These are phyloP conservation scores for Backusella circina DNA, from an alignment of 192 early-diverging fungal species.

Conservation along the genomic window DNA sequence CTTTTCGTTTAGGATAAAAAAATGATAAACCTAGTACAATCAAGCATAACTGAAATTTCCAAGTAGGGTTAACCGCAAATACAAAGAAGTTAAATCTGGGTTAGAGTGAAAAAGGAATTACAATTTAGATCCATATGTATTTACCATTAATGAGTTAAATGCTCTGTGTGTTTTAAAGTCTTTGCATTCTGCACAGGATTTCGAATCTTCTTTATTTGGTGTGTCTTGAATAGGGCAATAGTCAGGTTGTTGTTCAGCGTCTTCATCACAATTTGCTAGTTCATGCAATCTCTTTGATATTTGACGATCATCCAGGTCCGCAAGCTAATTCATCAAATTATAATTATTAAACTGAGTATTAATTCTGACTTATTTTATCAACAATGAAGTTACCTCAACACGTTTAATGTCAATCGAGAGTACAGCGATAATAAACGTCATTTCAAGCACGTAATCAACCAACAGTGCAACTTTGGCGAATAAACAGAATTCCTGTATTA, in stretches of 20 bases:
- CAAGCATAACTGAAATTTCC: slow-evolving; percentile 4
- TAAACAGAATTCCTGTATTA: slow-evolving; percentile 75
- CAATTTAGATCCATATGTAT: background rate
- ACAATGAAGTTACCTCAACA: slow-evolving; percentile 52
- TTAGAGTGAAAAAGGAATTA: background rate
- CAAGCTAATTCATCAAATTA: slow-evolving; percentile 14
- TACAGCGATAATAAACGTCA: slow-evolving; percentile 76
- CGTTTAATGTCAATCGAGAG: slow-evolving; percentile 81
- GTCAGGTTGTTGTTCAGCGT: slow-evolving; percentile 1
- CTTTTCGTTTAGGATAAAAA: background rate
- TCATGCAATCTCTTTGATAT: slow-evolving; percentile 29
- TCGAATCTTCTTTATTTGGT: slow-evolving; percentile 9
- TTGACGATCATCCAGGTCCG: slow-evolving; percentile 26
- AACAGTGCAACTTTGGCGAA: slow-evolving; percentile 64
- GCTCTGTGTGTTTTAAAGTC: slow-evolving; percentile 33
- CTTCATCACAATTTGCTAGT: slow-evolving; percentile 10
- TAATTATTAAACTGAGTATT: background rate
- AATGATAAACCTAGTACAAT: background rate
- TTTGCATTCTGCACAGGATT: slow-evolving; percentile 31
- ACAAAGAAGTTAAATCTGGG: background rate
- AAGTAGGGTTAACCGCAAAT: background rate
- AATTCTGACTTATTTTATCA: background rate
- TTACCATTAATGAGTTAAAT: slow-evolving; percentile 28
- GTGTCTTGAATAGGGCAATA: slow-evolving; percentile 26
- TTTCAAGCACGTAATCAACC: slow-evolving; percentile 77